Conservation (phyloP, 257 asterid genomes). For the Scutellaria galericulata region DNA sequence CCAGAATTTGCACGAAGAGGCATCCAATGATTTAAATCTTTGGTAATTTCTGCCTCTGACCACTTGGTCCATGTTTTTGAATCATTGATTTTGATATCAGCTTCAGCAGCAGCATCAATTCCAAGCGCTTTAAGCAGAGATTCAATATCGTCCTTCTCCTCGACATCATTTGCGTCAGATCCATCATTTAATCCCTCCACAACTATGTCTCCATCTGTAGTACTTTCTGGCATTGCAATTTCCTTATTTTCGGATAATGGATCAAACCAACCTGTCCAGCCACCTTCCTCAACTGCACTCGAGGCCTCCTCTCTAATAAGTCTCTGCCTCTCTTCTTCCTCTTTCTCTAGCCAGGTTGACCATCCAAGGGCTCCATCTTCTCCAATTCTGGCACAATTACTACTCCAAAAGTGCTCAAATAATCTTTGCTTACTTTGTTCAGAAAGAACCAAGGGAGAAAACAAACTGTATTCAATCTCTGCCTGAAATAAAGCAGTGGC, state of each 20-base stretch:
- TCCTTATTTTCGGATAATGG: conserved; percentile 61
- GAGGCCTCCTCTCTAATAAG: conserved; percentile 66
- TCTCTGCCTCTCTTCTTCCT: conserved; percentile 87
- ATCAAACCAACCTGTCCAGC: conserved; percentile 98
- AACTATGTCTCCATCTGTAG: conserved; percentile 45
- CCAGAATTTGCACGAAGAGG: conserved; percentile 73
- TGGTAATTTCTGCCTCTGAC: conserved; percentile 78
- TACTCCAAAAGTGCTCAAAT: conserved; percentile 93
- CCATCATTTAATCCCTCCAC: conserved; percentile 62
- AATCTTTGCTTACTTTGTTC: conserved; percentile 88
- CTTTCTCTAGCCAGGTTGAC: conserved; percentile 92
- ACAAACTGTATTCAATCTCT: conserved; percentile 83
- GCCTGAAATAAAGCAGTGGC: conserved; percentile 97
- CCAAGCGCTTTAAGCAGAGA: conserved; percentile 86
- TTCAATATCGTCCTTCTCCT: conserved; percentile 76
- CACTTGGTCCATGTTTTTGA: conserved; percentile 81
- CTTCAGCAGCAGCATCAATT: conserved; percentile 78
- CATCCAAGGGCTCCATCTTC: conserved; percentile 98
- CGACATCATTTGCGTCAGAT: conserved; percentile 54
- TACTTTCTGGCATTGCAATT: conserved; percentile 46
- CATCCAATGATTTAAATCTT: conserved; percentile 82
- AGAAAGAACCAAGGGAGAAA: conserved; percentile 78
- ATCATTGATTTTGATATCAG: conserved; percentile 73
- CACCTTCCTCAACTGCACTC: conserved; percentile 70
- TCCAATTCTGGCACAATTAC: conserved; percentile 91